Conservation (phyloP, 495 filamentous ascomycete genomes). For the Penicillium turbatum region DNA sequence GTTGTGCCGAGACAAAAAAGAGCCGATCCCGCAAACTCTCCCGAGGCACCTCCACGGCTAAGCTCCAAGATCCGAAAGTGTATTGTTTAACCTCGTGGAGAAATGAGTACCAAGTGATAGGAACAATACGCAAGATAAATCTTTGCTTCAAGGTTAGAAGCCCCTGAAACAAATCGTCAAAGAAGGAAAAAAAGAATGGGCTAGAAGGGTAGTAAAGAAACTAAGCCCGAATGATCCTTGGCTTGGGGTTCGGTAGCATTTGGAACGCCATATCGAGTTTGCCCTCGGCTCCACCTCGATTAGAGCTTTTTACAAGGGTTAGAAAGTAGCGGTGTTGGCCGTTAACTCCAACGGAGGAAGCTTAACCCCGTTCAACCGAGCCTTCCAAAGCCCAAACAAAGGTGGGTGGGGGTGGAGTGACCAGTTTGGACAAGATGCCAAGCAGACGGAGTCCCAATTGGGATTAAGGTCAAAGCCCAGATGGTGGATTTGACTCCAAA, state of each 20-base stretch:
- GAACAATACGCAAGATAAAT: neutral
- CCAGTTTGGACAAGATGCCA: constrained; percentile 5
- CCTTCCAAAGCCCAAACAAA: neutral
- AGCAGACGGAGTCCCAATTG: constrained; percentile 2
- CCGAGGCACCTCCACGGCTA: neutral
- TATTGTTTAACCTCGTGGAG: neutral
- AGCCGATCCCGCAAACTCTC: neutral
- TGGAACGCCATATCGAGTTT: neutral
- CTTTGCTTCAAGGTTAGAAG: neutral
- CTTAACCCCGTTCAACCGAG: neutral
- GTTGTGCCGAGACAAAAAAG: neutral
- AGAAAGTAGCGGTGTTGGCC: neutral
- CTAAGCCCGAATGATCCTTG: constrained; percentile 6
- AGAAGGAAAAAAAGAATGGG: neutral
- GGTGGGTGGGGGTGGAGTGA: constrained; percentile 5
- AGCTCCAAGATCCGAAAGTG: neutral
- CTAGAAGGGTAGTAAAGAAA: neutral
- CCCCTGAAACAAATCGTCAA: neutral
- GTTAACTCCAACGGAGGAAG: neutral
- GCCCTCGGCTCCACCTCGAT: neutral
- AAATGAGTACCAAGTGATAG: neutral
- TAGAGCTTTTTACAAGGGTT: neutral
- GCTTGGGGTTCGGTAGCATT: neutral
- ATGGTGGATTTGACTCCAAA: neutral
- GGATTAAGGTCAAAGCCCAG: neutral